Conservation (phyloP, 2,329 filamentous ascomycete species). For the Acrocalymma vagum region DNA sequence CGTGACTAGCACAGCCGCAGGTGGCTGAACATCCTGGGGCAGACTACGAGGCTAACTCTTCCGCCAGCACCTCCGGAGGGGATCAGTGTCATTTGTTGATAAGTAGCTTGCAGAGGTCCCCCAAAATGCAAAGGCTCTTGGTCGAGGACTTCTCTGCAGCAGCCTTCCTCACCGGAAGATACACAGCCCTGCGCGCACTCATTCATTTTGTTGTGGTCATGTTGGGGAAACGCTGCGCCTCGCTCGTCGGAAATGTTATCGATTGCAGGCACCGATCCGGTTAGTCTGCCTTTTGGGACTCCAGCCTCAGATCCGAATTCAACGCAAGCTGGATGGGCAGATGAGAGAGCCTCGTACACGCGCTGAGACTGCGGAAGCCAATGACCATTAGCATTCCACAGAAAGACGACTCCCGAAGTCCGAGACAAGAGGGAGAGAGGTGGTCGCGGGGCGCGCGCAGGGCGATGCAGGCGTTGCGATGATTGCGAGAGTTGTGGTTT, state of each 20-base stretch:
- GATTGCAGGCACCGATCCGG: conserved; percentile 6
- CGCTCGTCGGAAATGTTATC: conserved; percentile 13
- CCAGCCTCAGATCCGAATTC: background rate
- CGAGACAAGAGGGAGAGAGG: no score
- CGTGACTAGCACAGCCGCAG: conserved; percentile 38
- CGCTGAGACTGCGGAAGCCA: no score
- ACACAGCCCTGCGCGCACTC: conserved; percentile 36
- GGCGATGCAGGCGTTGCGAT: no score
- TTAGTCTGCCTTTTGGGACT: background rate
- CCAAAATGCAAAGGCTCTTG: conserved; percentile 18
- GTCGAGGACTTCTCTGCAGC: conserved; percentile 25
- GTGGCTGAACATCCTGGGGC: conserved; percentile 27
- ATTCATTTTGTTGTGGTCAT: conserved; percentile 13
- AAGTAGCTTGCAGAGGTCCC: conserved; percentile 36
- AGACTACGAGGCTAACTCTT: conserved; percentile 36
- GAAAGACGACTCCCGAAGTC: no score
- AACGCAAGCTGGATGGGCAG: background rate
- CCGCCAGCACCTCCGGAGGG: conserved; percentile 11
- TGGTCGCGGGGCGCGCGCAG: no score
- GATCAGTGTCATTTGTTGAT: conserved; percentile 27
- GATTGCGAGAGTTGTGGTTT: no score
- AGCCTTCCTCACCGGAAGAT: conserved; percentile 33
- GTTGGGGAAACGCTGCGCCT: conserved; percentile 32
- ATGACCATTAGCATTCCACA: no score
- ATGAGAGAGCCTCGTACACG: conserved; percentile 13